phyloP scores from a whole-genome alignment of 345 rosid species.

The Pistacia atlantica region DNA sequence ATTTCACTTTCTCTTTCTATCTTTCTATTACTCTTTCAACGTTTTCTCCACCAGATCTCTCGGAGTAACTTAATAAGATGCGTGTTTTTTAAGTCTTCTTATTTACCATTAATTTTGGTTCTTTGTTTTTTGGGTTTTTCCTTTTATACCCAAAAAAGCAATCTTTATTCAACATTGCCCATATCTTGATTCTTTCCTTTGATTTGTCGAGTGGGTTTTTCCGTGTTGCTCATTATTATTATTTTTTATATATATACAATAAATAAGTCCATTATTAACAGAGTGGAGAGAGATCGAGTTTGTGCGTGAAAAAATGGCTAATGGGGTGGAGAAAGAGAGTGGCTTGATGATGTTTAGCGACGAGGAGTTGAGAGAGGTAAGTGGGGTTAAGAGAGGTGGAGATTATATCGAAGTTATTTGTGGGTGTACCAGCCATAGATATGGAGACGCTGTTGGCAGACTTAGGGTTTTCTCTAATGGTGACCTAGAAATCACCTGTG shows the following conservation, averaged over 20 bases:
- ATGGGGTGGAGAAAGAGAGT: slow-evolving; percentile 52
- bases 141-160: slow-evolving; percentile 35
- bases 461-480: slow-evolving; percentile 98
- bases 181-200: slow-evolving; percentile 18
- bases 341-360: slow-evolving; percentile 66
- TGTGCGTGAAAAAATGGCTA: slow-evolving; percentile 45
- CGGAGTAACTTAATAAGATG: slow-evolving; percentile 43
- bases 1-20: slow-evolving; percentile 27
- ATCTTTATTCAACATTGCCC: slow-evolving; percentile 31
- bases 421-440: slow-evolving; percentile 97
- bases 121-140: slow-evolving; percentile 31
- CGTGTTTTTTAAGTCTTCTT: slow-evolving; percentile 39
- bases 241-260: not conserved
- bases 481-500: slow-evolving; percentile 92
- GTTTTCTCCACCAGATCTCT: slow-evolving; percentile 58
- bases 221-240: not conserved
- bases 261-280: not conserved
- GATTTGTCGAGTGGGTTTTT: slow-evolving; percentile 21
- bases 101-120: slow-evolving; percentile 17
- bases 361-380: slow-evolving; percentile 86
- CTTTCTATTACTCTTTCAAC: slow-evolving; percentile 29
- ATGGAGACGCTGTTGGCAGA: slow-evolving; percentile 98
- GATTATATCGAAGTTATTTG: slow-evolving; percentile 92
- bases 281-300: slow-evolving; percentile 16
- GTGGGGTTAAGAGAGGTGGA: slow-evolving; percentile 68